phyloP scores from a whole-genome alignment of 225 moss, liverwort and hornwort genomes.

The Asterella californica region DNA sequence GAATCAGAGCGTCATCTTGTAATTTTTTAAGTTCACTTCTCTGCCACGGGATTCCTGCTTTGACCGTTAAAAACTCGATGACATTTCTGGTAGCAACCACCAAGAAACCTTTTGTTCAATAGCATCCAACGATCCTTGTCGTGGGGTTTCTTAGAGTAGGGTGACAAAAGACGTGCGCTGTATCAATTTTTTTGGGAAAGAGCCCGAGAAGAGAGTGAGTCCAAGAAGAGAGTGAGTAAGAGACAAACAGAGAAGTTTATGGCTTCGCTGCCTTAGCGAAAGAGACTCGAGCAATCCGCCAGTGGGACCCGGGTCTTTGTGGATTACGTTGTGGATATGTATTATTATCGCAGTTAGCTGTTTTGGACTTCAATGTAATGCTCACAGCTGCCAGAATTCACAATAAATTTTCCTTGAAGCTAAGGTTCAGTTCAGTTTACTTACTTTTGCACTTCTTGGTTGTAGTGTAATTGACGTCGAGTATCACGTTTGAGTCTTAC shows the following conservation, averaged over 20 bases:
- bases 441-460: too few relatives aligned
- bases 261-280: not conserved
- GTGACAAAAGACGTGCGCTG: conserved; percentile 8
- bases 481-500: too few relatives aligned
- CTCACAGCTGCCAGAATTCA: conserved; percentile 14
- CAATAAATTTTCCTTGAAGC: conserved; percentile 7
- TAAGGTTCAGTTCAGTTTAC: not conserved
- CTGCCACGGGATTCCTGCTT: conserved; percentile 17
- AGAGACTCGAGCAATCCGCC: not conserved
- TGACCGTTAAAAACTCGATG: conserved; percentile 7
- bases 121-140: conserved; percentile 12
- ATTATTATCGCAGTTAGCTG: conserved; percentile 3
- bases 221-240: not conserved
- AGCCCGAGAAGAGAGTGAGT: not conserved
- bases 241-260: not conserved
- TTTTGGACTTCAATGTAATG: conserved; percentile 2
- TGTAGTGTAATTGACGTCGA: too few relatives aligned
- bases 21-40: conserved; percentile 31
- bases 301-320: conserved; percentile 1
- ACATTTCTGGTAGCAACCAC: conserved; percentile 18
- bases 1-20: conserved; percentile 18
- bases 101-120: conserved; percentile 16
- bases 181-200: conserved; percentile 6
- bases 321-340: conserved; percentile 17
- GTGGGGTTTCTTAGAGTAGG: conserved; percentile 12